These are phyloP conservation scores for Westerdykella sp. DNA, from an alignment of 2,329 filamentous ascomycete species.

Conservation along the genomic window DNA sequence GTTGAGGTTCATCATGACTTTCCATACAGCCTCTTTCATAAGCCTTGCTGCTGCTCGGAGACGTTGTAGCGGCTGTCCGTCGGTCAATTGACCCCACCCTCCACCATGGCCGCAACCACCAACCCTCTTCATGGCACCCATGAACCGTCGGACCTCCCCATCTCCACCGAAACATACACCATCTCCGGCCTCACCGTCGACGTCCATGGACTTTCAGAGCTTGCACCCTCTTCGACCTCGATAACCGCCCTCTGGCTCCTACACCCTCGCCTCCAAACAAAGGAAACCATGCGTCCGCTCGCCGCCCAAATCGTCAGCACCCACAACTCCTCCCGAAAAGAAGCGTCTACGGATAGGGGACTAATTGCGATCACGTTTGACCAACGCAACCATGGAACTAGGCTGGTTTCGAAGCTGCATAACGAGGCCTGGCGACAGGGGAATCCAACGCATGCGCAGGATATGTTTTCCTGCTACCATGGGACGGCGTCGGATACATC, in stretches of 20 bases:
- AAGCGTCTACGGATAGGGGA: constrained; percentile 40
- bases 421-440: constrained; percentile 77
- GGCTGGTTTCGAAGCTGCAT: constrained; percentile 58
- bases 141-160: constrained; percentile 23
- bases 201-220: constrained; percentile 73
- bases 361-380: constrained; percentile 82
- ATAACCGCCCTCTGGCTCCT: constrained; percentile 87
- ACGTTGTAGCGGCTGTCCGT: too few species aligned
- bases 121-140: constrained; percentile 32
- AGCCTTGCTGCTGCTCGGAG: too few species aligned
- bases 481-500: constrained; percentile 70
- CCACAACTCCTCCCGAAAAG: constrained; percentile 54
- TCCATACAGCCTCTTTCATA: too few species aligned
- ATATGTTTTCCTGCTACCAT: constrained; percentile 79
- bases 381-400: constrained; percentile 82
- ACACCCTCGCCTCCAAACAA: constrained; percentile 67
- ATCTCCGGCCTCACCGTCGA: constrained; percentile 75
- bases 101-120: constrained; percentile 24
- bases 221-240: constrained; percentile 49
- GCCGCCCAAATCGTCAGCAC: constrained; percentile 62
- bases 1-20: too few species aligned
- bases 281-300: constrained; percentile 68
- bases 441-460: constrained; percentile 75
- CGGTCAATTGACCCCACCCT: neutral
- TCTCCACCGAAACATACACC: constrained; percentile 61